Evolutionary conservation across 1,284 basidiomycete species (phyloP).

Genomic region (Rhodotorula sp.): DNA sequence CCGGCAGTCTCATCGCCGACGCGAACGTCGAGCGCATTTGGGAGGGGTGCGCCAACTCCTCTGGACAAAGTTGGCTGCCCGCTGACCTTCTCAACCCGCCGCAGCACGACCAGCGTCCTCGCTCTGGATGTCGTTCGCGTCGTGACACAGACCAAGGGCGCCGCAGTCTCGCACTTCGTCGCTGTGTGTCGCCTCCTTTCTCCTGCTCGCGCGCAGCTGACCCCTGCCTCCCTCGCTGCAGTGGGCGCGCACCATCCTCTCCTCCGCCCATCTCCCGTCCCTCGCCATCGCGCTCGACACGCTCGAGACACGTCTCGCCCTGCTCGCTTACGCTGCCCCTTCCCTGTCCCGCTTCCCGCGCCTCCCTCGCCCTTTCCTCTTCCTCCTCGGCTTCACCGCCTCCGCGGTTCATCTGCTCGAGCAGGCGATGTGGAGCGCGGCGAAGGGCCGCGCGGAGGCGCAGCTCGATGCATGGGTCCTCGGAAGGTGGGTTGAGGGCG

Average conservation of each 20-base stretch:
- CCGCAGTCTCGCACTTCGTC: conserved; percentile 53
- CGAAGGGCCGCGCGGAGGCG: conserved; percentile 54
- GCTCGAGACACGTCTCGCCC: conserved; percentile 1
- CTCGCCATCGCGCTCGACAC: conserved; percentile 38
- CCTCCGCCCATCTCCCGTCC: conserved; percentile 51
- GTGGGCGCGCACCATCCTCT: conserved; percentile 61
- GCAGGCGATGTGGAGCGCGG: conserved; percentile 64
- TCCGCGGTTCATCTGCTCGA: conserved; percentile 63
- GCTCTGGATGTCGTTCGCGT: conserved; percentile 66
- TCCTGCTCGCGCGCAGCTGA: background rate
- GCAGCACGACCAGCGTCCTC: conserved; percentile 58
- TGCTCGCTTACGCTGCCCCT: conserved; percentile 8
- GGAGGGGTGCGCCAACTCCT: conserved; percentile 59
- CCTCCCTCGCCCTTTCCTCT: conserved; percentile 61
- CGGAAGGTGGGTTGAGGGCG: conserved; percentile 61
- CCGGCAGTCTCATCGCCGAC: conserved; percentile 60
- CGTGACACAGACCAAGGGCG: conserved; percentile 53
- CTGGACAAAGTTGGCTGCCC: background rate
- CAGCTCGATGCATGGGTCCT: conserved; percentile 56
- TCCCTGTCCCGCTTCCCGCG: conserved; percentile 54
- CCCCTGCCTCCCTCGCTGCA: conserved; percentile 43
- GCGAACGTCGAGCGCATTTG: conserved; percentile 75
- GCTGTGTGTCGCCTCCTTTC: conserved; percentile 46
- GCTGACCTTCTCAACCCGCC: background rate
- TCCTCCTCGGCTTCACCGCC: conserved; percentile 61